Base-by-base conservation (phyloP, 805 yeast genomes). In the Wickerhamiella nectarea region DNA sequence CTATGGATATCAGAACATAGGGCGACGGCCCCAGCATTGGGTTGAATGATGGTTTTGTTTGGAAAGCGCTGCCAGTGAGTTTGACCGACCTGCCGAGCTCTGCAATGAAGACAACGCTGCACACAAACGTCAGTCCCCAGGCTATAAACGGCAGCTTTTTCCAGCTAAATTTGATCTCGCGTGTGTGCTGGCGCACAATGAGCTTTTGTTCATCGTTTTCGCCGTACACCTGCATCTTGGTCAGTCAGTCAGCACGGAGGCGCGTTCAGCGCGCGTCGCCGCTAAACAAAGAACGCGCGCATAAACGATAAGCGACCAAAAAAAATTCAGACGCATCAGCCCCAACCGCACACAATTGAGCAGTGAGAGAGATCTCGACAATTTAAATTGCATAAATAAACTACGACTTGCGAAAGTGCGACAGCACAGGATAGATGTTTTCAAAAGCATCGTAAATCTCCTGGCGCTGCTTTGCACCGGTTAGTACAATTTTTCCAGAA, bases 391-490 rank as follows among this genome's bases (percentile, higher is more conserved):
- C 29, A 25, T 42, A 36, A 15, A 26, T 22, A 48, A 5, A 31
- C 63, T 58, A 76, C 46, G 75, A 74, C 64, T 91, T 91, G 63
- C 97, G 78, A 70, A 89, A 91, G 71, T 91, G 97, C 68, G 93
- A 87, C 71, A 91, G 72, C 64, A 91, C 98, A 41, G 98, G 98
- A 64, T 89, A 91, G 41, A 91, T 91, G 48, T 96, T 94, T 63
- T 89, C 98, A 62, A 91, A 91, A 4, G 98, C 98, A 56, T 87
- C 94, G 61, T 91, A 91, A 51, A 91, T 91, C 64, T 91, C 98
- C 63, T 91, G 97, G 64, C 98, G 80, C 65, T 91, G 96, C 63
- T 91, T 91, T 15, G 98, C 98, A 70, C 98, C 98, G 6, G 98
- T 91, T 54, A 91, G 70, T 42, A 91, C 98, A 65, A 91, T 91